Evolutionary conservation across 2,329 filamentous ascomycete genomes (phyloP), one percentile per base, ranked within the genome.

Genomic region (Diaporthe vaccinii): DNA sequence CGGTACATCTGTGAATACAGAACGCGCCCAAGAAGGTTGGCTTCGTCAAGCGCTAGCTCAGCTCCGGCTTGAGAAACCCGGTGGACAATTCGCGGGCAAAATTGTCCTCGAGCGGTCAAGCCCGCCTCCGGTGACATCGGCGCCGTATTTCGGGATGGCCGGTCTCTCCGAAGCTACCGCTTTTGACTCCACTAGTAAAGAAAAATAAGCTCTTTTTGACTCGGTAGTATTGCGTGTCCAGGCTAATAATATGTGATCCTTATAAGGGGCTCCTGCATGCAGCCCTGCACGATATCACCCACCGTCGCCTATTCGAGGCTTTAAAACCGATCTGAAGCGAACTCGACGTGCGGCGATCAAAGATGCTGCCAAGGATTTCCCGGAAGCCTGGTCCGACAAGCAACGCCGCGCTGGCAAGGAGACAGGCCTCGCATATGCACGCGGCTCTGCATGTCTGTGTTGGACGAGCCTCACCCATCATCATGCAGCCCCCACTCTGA

Each of bases 261-360:
- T 41, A 25, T 68, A 53, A 53, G n/a, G 22, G 31, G 46, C 31
- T n/a, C 12, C 31, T 68, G 46, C 46, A 68, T 55, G 31, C 62
- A 68, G 62, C 62, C 62, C 46, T 68, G 46, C 65, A n/a, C 46
- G 46, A 53, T 68, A 68, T 68, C 49, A 68, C 65, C 65, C 46
- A 53, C 22, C 39, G 22, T 46, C 5, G 22, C n/a, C 25, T 39
- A 8, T 41, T 12, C 4, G 65, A 51, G 46, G 5, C n/a, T 28
- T 39, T 46, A 28, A 31, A 51, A 14, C 46, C 44, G 28, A 34
- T 17, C 22, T 36, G 28, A 25, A 53, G 41, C 6, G 15, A 25
- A 15, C n/a, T 53, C 4, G 4, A 34, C 3, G 20, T 28, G 2
- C 46, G 8, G 8, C 44, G 12, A 36, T 53, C 12, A n/a, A 39